Base-by-base conservation (phyloP, 2,329 filamentous ascomycete species). In the Albophoma yamanashiensis region DNA sequence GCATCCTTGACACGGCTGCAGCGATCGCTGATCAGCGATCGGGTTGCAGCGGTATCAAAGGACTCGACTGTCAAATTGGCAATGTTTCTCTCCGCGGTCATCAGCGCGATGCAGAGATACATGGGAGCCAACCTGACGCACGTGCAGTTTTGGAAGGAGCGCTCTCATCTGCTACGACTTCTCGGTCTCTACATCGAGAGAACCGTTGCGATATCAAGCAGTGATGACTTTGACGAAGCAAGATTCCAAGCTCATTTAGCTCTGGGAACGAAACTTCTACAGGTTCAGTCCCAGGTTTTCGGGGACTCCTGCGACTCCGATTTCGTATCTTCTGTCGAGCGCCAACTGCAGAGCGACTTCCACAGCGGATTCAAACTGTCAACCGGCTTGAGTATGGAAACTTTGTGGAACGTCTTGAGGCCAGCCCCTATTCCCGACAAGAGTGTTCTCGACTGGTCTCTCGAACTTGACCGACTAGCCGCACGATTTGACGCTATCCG, bases 371-470 rank as follows among this genome's bases (percentile, higher is more conserved):
- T 92, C 75, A 85, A 85, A 59, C 75, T 95, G 17, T 85, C 79
- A 0, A 92, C 88, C 2, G 92, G 91, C 0, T 76, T 92, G 15
- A 87, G 85, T 64, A 94, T 95, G 89, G 89, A 94, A 68, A 71
- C 76, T 11, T 79, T 96, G 6, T 96, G 92, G 93, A 82, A 83
- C 50, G 68, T 78, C 1, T 83, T 95, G 67, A 83, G 89, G 58
- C 90, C 92, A 0, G 71, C 76, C 14, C 79, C 84, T 5, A 77
- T 86, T 27, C 73, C 78, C 1, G 77, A 78, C 22, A 70, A 74
- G 31, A 66, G 69, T 4, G 74, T 77, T 0, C 72, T 86, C 50
- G 71, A 77, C 36, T 78, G 77, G 42, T 74, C 81, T 8, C 62
- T 76, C 15, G 75, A 80, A 43, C 75, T 89, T 66, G 80, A 86